These are phyloP conservation scores for Coprinellus micaceus DNA, from an alignment of 768 basidiomycete genomes.

Conservation along the genomic window DNA sequence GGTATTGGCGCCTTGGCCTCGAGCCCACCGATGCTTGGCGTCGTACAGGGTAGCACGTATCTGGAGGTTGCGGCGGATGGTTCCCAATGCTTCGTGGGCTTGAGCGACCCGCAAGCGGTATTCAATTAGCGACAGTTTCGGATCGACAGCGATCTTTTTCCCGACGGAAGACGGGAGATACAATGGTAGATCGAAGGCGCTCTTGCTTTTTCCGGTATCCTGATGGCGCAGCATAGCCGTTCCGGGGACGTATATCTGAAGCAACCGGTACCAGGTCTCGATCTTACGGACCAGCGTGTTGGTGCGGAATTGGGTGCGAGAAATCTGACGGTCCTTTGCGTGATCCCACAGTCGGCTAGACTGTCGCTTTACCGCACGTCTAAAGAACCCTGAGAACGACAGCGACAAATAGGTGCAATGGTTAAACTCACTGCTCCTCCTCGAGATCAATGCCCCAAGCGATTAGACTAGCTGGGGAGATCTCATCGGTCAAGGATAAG, in stretches of 20 bases:
- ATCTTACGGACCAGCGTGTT: constrained; percentile 18
- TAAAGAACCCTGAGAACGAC: neutral
- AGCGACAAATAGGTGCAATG: neutral
- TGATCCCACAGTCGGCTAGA: constrained; percentile 10
- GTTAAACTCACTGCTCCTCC: constrained; percentile 15
- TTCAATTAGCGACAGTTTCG: constrained; percentile 14
- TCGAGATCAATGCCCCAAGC: constrained; percentile 18
- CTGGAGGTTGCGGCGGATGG: constrained; percentile 19
- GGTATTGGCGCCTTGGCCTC: constrained; percentile 22
- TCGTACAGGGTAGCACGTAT: constrained; percentile 17
- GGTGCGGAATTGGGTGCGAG: constrained; percentile 6
- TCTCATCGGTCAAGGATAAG: neutral
- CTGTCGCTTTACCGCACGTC: neutral
- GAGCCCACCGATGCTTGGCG: constrained; percentile 18
- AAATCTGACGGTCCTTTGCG: constrained; percentile 12
- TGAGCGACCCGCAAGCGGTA: constrained; percentile 21
- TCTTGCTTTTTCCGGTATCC: neutral
- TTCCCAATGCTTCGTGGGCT: constrained; percentile 22
- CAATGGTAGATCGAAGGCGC: constrained; percentile 11
- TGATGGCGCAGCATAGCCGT: neutral
- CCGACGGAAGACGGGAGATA: constrained; percentile 22
- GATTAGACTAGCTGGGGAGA: constrained; percentile 15
- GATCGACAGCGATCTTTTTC: neutral
- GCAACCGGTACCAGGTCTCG: constrained; percentile 12
- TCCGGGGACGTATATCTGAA: constrained; percentile 13